Conservation (phyloP, 768 basidiomycete species). For the Podaxis pistillaris region DNA sequence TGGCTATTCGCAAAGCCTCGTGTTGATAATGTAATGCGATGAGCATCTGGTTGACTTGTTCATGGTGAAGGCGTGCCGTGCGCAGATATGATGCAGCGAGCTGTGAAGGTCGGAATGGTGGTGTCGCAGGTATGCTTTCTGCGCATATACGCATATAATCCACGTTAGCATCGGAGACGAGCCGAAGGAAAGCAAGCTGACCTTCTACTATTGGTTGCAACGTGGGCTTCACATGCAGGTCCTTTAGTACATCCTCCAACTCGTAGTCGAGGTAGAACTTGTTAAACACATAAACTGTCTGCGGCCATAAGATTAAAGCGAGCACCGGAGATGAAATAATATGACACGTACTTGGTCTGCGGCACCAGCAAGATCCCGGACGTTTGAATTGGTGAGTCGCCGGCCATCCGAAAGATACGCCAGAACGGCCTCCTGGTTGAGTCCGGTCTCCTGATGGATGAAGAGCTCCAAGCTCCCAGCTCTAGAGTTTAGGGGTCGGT, state of each 20-base stretch:
- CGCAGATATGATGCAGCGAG: conserved; percentile 67
- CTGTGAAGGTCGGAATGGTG: conserved; percentile 68
- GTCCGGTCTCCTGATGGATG: conserved; percentile 67
- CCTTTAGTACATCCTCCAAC: conserved; percentile 60
- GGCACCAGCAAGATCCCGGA: conserved; percentile 72
- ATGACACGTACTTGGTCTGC: conserved; percentile 63
- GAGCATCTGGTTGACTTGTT: conserved; percentile 52
- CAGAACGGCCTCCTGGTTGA: conserved; percentile 66
- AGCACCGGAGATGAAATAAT: background rate
- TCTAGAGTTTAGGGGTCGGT: conserved; percentile 32
- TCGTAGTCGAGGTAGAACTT: conserved; percentile 75
- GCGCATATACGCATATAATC: conserved; percentile 7
- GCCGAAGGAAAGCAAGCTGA: conserved; percentile 24
- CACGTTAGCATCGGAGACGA: background rate
- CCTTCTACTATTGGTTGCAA: conserved; percentile 75
- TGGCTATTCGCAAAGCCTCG: conserved; percentile 72
- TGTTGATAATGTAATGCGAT: conserved; percentile 62
- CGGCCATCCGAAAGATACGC: conserved; percentile 82
- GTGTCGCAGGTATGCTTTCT: conserved; percentile 67
- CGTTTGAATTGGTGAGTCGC: conserved; percentile 65
- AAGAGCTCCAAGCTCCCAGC: conserved; percentile 69
- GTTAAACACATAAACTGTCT: conserved; percentile 83
- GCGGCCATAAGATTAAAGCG: conserved; percentile 4
- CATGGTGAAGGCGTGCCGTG: conserved; percentile 62
- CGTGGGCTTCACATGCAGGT: conserved; percentile 58